phyloP scores from a whole-genome alignment of 139 green algal species.

The Penium margaritaceum region DNA sequence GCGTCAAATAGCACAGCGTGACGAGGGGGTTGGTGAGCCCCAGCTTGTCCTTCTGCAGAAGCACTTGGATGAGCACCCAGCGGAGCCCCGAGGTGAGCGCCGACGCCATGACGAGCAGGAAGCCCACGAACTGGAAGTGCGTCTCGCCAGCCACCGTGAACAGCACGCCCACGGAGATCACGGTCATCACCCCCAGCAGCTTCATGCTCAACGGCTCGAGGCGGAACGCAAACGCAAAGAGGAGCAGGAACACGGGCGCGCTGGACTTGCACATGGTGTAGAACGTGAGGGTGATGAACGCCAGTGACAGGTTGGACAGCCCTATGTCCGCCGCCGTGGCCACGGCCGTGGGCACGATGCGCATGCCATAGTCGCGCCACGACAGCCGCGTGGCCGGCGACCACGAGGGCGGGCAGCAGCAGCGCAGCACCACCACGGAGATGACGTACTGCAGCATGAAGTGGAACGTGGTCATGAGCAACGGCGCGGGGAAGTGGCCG shows the following conservation, averaged over 20 bases:
- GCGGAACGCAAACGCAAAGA: constrained; percentile 71
- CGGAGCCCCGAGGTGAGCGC: constrained; percentile 15
- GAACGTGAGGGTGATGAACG: constrained; percentile 34
- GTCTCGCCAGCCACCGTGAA: constrained; percentile 68
- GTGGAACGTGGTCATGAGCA: constrained; percentile 43
- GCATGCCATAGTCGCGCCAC: constrained; percentile 23
- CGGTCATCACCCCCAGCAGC: constrained; percentile 65
- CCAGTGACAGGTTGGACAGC: constrained; percentile 81
- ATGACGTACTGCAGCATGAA: constrained; percentile 35
- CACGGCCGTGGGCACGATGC: constrained; percentile 78
- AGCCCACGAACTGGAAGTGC: constrained; percentile 62
- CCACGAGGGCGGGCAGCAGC: constrained; percentile 13
- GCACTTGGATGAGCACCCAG: constrained; percentile 37
- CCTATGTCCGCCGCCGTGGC: constrained; percentile 80
- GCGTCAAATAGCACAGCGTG: constrained; percentile 27
- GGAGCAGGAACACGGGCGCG: constrained; percentile 80
- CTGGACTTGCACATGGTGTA: constrained; percentile 47
- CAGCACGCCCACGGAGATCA: constrained; percentile 61
- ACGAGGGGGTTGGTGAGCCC: constrained; percentile 15
- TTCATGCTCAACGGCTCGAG: constrained; percentile 43
- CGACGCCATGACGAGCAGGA: constrained; percentile 25
- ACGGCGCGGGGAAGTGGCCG: constrained; percentile 29
- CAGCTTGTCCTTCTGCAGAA: constrained; percentile 11
- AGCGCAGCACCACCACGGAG: constrained; percentile 8
- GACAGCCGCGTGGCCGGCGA: neutral